Percentiles rank a stretch among this genome's conserved stretches.
phyloP scores from a whole-genome alignment of 2,329 filamentous ascomycete genomes.

The Apiospora arundinis region DNA sequence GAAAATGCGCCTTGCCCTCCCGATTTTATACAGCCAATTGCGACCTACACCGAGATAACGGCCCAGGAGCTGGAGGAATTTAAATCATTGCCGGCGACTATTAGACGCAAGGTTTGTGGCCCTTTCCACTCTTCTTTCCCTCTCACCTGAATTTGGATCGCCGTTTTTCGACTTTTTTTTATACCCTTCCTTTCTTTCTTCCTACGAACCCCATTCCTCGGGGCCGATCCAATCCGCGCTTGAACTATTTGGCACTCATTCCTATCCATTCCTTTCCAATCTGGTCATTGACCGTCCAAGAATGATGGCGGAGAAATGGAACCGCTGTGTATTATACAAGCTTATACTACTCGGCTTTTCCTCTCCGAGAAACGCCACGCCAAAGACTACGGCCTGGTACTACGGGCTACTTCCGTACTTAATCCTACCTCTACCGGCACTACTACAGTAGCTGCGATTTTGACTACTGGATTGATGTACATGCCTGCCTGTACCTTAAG shows the following conservation, averaged over 20 bases:
- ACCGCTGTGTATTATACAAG: neutral
- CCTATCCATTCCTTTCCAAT: neutral
- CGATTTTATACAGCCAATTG: constrained; percentile 7
- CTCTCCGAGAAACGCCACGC: neutral
- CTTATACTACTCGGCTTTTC: neutral
- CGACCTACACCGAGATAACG: constrained; percentile 40
- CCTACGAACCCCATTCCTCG: constrained; percentile 1
- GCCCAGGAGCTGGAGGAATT: constrained; percentile 51
- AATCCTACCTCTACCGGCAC: constrained; percentile 11
- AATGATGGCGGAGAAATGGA: constrained; percentile 6
- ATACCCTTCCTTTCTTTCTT: constrained; percentile 7
- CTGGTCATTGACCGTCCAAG: neutral
- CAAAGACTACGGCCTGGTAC: neutral
- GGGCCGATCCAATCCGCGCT: neutral
- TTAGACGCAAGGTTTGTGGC: constrained; percentile 54
- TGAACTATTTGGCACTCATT: neutral
- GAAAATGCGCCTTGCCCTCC: neutral
- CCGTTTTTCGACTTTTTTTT: constrained; percentile 1
- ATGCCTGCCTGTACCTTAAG: constrained; percentile 6
- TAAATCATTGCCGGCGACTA: constrained; percentile 55
- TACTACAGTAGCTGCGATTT: constrained; percentile 7
- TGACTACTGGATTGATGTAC: neutral
- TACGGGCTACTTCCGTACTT: constrained; percentile 1
- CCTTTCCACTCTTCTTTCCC: constrained; percentile 24
- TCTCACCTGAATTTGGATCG: constrained; percentile 12